Evolutionary conservation across 257 asterid genomes (phyloP).

Genomic region (Capsicum pubescens): DNA sequence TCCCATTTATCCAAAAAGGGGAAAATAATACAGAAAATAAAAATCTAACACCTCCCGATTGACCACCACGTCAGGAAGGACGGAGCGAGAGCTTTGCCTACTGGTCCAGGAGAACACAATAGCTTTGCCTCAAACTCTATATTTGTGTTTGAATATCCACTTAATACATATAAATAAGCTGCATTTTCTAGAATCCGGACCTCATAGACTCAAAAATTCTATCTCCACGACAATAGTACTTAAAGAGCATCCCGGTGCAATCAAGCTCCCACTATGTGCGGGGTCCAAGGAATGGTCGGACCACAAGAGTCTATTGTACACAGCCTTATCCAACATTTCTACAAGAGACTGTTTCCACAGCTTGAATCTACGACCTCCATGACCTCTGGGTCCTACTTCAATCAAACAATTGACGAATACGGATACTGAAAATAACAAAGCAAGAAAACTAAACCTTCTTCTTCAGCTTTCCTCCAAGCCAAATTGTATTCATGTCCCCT

Average conservation of each 20-base stretch:
- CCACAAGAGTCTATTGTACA: too few species aligned
- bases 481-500: slow-evolving; percentile 61
- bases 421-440: slow-evolving; percentile 6
- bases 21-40: neutral
- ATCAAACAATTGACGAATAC: neutral
- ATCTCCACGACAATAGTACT: neutral
- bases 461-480: slow-evolving; percentile 95
- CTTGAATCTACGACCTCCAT: too few species aligned
- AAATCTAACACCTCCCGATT: neutral
- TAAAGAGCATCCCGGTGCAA: too few species aligned
- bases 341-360: too few species aligned
- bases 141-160: neutral
- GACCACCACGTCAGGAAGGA: neutral
- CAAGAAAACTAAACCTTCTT: slow-evolving; percentile 58
- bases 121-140: neutral
- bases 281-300: too few species aligned
- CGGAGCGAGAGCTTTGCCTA: neutral
- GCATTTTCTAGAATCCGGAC: neutral
- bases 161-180: neutral
- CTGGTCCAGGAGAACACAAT: neutral
- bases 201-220: neutral
- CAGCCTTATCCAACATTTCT: too few species aligned
- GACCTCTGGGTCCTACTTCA: neutral
- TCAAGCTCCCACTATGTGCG: too few species aligned
- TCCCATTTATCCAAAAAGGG: slow-evolving; percentile 23